Base-by-base conservation (phyloP, 2,329 filamentous ascomycete genomes). In the Beauveria sp. region DNA sequence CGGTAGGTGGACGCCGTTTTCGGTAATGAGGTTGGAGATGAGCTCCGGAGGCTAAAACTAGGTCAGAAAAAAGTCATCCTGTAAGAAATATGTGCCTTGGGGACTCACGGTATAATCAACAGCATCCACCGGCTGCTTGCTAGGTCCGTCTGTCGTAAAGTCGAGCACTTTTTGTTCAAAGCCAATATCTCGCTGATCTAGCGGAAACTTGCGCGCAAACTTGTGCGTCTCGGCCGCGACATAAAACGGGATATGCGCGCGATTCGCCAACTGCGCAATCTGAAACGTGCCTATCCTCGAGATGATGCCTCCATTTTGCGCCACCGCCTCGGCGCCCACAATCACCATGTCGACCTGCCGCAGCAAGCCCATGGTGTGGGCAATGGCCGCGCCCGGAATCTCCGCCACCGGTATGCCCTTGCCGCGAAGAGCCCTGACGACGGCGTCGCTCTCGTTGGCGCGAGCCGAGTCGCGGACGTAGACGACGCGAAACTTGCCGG, bases 171-270 rank as follows among this genome's bases (percentile, higher is more conserved):
- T 82, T 74, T 96, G 91, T 70, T 88, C 83, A 66, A 96, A 78
- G 0, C 90, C 90, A 63, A 96, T 78, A 70, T 95, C 90, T 63
- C 88, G 85, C 75, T 96, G 91, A 65, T 88, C 86, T 24, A 95
- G 77, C 1, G 93, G 91, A 69, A 93, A 95, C 61, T 95, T 82
- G 69, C 92, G 84, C 51, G 96, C 91, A 71, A 99, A 97, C 77
- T 99, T 99, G 80, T 99, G 95, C 69, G 90, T 96, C 78, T 99
- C 95, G 1, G 89, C 89, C 5, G 95, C 92, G 20, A 96, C 92
- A 70, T 96, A 96, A 68, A 98, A 91, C 0, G 89, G 89, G 65
- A 90, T 87, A 45, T 87, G 85, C 50, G 79, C 79, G 31, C 75
- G 73, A 69, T 88, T 87, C 5, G 93, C 92, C 58, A 97, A 78